Percentiles rank a stretch among this genome's conserved stretches.
These are phyloP conservation scores for Naganishia friedmannii DNA, from an alignment of 768 basidiomycete genomes.

Conservation along the genomic window DNA sequence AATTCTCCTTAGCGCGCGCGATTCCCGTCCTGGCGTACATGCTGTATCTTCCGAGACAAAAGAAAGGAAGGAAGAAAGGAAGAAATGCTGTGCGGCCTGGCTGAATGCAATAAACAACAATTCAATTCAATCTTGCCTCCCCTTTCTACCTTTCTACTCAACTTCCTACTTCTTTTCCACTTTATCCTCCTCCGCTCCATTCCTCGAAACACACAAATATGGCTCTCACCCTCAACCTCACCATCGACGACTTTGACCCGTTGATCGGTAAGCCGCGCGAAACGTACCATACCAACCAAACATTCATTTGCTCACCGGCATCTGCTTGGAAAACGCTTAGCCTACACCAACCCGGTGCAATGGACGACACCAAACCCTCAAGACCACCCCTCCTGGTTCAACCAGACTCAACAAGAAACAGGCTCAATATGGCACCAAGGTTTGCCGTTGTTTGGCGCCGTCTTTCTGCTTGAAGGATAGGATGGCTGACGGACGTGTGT, in stretches of 20 bases:
- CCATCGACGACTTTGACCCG: constrained; percentile 52
- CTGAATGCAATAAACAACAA: background rate
- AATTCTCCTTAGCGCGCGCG: no score
- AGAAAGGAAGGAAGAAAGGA: no score
- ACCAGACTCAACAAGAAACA: constrained; percentile 36
- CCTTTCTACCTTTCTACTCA: background rate
- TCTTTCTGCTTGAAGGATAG: background rate
- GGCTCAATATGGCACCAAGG: constrained; percentile 48
- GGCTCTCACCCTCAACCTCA: constrained; percentile 34
- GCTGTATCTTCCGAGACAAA: background rate
- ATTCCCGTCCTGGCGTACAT: no score
- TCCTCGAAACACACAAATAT: background rate
- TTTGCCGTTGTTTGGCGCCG: constrained; percentile 25
- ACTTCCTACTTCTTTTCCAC: background rate
- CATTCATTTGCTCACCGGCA: background rate
- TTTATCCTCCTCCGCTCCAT: background rate
- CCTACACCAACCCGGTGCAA: constrained; percentile 36
- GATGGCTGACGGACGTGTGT: background rate
- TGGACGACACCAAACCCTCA: constrained; percentile 52
- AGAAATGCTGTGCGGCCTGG: background rate
- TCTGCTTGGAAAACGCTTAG: background rate
- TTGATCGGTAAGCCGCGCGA: constrained; percentile 30
- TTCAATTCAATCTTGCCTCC: background rate
- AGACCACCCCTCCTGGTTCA: constrained; percentile 44
- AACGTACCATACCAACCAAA: constrained; percentile 22